Conservation (phyloP, 768 basidiomycete species). For the Termitomyces bulborhizus region DNA sequence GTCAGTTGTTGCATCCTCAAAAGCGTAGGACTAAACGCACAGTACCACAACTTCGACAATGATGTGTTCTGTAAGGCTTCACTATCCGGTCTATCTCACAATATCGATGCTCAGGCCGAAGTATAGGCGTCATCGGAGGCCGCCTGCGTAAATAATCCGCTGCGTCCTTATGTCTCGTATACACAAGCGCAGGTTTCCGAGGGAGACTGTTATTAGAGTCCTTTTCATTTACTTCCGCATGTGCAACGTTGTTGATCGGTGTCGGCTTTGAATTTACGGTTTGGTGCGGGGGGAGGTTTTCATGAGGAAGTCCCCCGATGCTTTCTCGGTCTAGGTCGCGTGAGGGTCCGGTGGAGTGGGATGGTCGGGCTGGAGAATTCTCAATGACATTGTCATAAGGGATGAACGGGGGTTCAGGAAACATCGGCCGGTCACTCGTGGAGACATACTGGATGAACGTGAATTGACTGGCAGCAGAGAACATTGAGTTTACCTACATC, state of each 20-base stretch:
- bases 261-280: background rate
- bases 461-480: background rate
- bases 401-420: conserved; percentile 12
- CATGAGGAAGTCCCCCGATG: conserved; percentile 38
- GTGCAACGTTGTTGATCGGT: background rate
- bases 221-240: background rate
- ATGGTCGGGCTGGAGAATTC: background rate
- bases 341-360: conserved; percentile 2
- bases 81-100: conserved; percentile 57
- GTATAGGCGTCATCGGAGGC: conserved; percentile 32
- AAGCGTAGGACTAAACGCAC: conserved; percentile 34
- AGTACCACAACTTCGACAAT: conserved; percentile 79
- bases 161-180: conserved; percentile 1
- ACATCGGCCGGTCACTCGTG: conserved; percentile 20
- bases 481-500: conserved; percentile 40
- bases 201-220: background rate
- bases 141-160: conserved; percentile 22
- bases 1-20: background rate
- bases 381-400: conserved; percentile 7
- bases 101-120: conserved; percentile 62
- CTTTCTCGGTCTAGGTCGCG: conserved; percentile 19
- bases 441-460: conserved; percentile 18
- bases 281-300: conserved; percentile 22
- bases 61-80: conserved; percentile 74
- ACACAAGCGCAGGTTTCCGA: conserved; percentile 2